A percentile compares a stretch with the other conserved stretches of the same genome.
phyloP scores from a whole-genome alignment of 805 yeast species.

The Saccharomycopsis lassenensis region DNA sequence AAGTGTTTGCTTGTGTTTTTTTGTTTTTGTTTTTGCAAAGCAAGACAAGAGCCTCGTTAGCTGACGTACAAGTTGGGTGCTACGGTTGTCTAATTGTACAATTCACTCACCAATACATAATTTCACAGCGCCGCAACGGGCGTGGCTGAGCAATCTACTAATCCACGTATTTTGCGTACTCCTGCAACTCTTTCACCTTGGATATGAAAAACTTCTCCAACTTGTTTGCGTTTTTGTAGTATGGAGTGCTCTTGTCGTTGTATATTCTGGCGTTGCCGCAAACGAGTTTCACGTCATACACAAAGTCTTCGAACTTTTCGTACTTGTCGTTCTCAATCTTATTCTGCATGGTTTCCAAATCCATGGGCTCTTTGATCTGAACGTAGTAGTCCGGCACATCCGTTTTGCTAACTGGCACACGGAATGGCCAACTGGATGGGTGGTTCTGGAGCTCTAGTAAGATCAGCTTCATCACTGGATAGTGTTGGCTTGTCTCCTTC shows the following conservation, averaged over 20 bases:
- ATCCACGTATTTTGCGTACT: conserved; percentile 34
- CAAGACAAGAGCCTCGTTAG: too few species aligned
- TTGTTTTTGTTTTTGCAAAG: too few species aligned
- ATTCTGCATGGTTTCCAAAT: conserved; percentile 87
- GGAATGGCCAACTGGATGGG: conserved; percentile 97
- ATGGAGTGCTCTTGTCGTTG: conserved; percentile 90
- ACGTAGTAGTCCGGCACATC: conserved; percentile 96
- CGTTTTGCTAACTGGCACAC: conserved; percentile 81
- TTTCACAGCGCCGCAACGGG: background rate
- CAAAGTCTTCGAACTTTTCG: conserved; percentile 80
- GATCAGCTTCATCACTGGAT: conserved; percentile 83
- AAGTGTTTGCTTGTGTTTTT: too few species aligned
- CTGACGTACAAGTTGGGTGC: background rate
- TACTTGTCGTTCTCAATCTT: conserved; percentile 88
- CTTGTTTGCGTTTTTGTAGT: conserved; percentile 88
- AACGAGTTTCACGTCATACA: conserved; percentile 77
- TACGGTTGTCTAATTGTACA: background rate
- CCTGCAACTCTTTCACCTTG: conserved; percentile 84
- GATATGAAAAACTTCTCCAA: conserved; percentile 79
- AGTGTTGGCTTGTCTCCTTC: conserved; percentile 91
- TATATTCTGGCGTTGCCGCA: conserved; percentile 88
- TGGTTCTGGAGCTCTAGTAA: conserved; percentile 85
- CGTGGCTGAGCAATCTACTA: background rate
- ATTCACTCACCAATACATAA: background rate
- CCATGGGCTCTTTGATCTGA: conserved; percentile 97